phyloP scores from a whole-genome alignment of 2,329 filamentous ascomycete species.

The Cryphonectria parasitica region DNA sequence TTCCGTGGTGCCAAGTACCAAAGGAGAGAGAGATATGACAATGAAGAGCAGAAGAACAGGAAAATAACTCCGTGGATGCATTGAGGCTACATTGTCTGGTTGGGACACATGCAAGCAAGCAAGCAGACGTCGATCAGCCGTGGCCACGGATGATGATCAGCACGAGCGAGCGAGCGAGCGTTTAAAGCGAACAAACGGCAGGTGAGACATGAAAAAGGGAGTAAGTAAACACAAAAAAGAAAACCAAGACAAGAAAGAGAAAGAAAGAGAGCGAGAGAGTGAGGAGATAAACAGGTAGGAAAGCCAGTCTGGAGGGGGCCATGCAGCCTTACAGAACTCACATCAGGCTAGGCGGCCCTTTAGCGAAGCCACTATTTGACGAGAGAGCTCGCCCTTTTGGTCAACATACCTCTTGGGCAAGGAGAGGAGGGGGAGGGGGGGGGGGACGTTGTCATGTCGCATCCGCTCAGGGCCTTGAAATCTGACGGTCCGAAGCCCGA shows the following conservation, averaged over 20 bases:
- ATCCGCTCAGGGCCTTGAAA: not conserved
- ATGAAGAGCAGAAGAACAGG: slow-evolving; percentile 21
- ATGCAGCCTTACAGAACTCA: slow-evolving; percentile 20
- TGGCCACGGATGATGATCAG: slow-evolving; percentile 10
- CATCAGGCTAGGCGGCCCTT: slow-evolving; percentile 21
- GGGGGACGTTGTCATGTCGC: not conserved
- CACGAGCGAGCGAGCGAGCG: slow-evolving; percentile 1
- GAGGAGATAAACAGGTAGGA: slow-evolving; percentile 3
- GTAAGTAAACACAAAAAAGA: not conserved
- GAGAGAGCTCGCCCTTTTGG: not conserved
- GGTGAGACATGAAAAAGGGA: slow-evolving; percentile 17
- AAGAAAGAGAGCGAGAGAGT: slow-evolving; percentile 8
- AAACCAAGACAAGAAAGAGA: slow-evolving; percentile 5
- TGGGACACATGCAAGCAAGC: slow-evolving; percentile 3
- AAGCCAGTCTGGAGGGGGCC: slow-evolving; percentile 18
- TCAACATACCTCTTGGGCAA: not conserved
- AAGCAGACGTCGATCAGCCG: slow-evolving; percentile 20
- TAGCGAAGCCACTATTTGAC: slow-evolving; percentile 24
- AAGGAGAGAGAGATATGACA: slow-evolving; percentile 7
- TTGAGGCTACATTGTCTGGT: slow-evolving; percentile 27
- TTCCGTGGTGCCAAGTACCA: not conserved
- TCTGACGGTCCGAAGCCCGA: slow-evolving; percentile 9
- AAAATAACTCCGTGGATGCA: slow-evolving; percentile 24
- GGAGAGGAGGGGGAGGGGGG: not conserved
- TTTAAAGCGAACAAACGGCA: slow-evolving; percentile 10